A percentile compares a stretch with the other conserved stretches of the same genome.
phyloP scores from a whole-genome alignment of 441 rosid genomes.

The Geranium incanum region DNA sequence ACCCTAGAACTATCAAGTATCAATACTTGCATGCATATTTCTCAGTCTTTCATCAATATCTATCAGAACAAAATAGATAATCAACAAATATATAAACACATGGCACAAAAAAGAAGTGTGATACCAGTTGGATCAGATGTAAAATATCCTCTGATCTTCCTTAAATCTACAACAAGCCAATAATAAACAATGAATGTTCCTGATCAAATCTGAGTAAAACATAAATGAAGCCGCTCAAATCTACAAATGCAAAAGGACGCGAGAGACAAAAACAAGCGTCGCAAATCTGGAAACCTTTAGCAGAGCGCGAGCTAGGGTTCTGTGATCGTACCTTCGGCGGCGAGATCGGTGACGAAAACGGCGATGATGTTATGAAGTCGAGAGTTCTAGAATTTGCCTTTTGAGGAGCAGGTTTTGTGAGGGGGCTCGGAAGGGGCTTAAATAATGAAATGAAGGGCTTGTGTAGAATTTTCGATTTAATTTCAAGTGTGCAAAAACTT shows the following conservation, averaged over 20 bases:
- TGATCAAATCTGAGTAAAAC: background rate
- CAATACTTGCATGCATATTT: background rate
- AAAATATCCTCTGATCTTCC: too few relatives aligned
- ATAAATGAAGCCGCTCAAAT: background rate
- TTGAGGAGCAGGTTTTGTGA: background rate
- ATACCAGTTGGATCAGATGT: background rate
- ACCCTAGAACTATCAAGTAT: background rate
- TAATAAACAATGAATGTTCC: background rate
- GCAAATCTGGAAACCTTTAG: background rate
- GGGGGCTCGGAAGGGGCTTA: background rate
- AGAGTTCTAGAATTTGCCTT: background rate
- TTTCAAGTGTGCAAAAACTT: too few relatives aligned
- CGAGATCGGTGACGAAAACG: background rate
- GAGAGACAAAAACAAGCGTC: too few relatives aligned
- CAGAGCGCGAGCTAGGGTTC: background rate
- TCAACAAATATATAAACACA: background rate
- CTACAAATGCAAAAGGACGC: background rate
- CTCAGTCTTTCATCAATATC: too few relatives aligned
- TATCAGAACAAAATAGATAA: background rate
- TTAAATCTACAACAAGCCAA: too few relatives aligned
- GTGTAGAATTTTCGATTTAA: background rate
- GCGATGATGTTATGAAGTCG: background rate
- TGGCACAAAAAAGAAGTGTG: background rate
- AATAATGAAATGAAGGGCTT: background rate
- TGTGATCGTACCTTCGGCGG: slow-evolving; percentile 1